These are phyloP conservation scores for Boletellus ananiceps DNA, from an alignment of 768 basidiomycete genomes.

Conservation along the genomic window DNA sequence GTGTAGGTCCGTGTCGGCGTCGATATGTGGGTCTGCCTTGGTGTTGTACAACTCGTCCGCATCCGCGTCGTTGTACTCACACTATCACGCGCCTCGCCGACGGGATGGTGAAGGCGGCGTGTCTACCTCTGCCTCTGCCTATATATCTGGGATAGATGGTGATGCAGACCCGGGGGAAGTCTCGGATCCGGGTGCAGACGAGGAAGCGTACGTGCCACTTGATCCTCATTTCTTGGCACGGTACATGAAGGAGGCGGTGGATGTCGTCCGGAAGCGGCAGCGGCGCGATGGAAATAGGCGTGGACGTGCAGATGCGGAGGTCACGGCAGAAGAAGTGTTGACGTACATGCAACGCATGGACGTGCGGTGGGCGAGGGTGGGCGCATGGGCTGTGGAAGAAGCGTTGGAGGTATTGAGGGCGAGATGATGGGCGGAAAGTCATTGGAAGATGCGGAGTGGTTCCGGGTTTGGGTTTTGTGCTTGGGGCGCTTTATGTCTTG, in stretches of 20 bases:
- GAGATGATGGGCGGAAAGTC: neutral
- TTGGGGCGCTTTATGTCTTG: too few relatives aligned
- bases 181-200: conserved; percentile 57
- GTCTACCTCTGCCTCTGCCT: conserved; percentile 20
- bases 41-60: conserved; percentile 9
- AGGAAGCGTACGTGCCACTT: conserved; percentile 61
- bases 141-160: conserved; percentile 20
- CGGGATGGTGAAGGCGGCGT: conserved; percentile 2
- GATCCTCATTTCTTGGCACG: conserved; percentile 47
- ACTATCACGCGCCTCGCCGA: conserved; percentile 21
- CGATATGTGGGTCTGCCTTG: neutral
- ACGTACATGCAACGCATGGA: conserved; percentile 45
- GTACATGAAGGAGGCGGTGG: conserved; percentile 45
- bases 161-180: conserved; percentile 40
- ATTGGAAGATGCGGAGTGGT: too few relatives aligned
- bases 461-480: neutral
- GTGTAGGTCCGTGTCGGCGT: neutral
- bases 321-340: conserved; percentile 45
- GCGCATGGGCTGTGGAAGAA: conserved; percentile 60
- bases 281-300: neutral
- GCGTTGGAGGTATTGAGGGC: conserved; percentile 40
- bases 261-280: conserved; percentile 23
- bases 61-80: conserved; percentile 21
- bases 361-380: conserved; percentile 61
- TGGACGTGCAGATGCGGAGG: conserved; percentile 10